phyloP scores from a whole-genome alignment of 2,329 filamentous ascomycete genomes.

The Xylariaceae sp. region DNA sequence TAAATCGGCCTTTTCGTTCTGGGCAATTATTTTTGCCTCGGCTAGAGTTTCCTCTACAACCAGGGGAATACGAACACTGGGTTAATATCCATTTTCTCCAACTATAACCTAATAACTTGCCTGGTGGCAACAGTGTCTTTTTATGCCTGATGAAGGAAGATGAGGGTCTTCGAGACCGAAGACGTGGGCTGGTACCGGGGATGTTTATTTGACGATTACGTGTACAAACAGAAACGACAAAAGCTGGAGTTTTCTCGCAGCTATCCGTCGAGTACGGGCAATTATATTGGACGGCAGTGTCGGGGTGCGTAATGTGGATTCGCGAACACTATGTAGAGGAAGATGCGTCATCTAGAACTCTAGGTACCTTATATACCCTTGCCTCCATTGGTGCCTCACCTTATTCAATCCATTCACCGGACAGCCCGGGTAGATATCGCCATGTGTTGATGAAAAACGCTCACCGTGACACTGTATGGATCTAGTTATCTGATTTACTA shows the following conservation, averaged over 20 bases:
- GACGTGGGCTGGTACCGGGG: conserved; percentile 7
- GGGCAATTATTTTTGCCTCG: conserved; percentile 22
- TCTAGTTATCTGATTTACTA: too few relatives aligned
- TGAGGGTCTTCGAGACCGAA: conserved; percentile 2
- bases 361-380: conserved; percentile 6
- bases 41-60: conserved; percentile 15
- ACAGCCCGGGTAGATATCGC: too few relatives aligned
- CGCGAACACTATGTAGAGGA: conserved; percentile 7
- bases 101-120: conserved; percentile 17
- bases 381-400: too few relatives aligned
- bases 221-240: conserved; percentile 12
- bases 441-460: too few relatives aligned
- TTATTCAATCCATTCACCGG: too few relatives aligned
- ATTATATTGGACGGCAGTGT: conserved; percentile 11
- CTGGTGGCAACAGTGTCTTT: conserved; percentile 8
- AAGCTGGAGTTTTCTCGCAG: conserved; percentile 12
- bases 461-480: too few relatives aligned
- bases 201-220: conserved; percentile 18
- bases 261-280: conserved; percentile 3
- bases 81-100: conserved; percentile 9
- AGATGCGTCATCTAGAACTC: conserved; percentile 2
- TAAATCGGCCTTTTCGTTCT: conserved; percentile 25
- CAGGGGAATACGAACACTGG: conserved; percentile 10
- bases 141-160: conserved; percentile 12
- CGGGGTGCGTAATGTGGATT: conserved; percentile 7